phyloP scores from a whole-genome alignment of 2,329 filamentous ascomycete genomes.

The Aspergillus ochraceoroseus region DNA sequence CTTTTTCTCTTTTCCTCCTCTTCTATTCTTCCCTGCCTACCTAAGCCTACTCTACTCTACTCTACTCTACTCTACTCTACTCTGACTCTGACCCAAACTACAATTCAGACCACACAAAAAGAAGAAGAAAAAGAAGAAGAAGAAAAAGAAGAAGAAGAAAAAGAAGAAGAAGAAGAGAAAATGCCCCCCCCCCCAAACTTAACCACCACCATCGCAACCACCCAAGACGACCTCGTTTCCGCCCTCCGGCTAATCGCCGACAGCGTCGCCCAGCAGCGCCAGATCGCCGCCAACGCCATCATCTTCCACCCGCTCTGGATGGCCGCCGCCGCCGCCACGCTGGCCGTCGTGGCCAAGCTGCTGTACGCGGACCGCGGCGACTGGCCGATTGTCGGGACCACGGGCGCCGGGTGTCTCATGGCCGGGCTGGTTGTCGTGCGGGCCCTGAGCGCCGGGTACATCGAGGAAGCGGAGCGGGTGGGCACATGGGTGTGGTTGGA shows the following conservation, averaged over 20 bases:
- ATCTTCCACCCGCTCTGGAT: constrained; percentile 57
- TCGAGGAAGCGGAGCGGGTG: constrained; percentile 42
- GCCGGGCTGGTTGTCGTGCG: constrained; percentile 59
- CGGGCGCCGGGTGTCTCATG: constrained; percentile 57
- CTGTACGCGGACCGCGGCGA: constrained; percentile 34
- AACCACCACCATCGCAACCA: constrained; percentile 33
- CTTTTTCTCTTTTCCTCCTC: too few species aligned
- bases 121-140: not conserved
- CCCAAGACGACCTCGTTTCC: constrained; percentile 58
- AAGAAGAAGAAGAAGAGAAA: not conserved
- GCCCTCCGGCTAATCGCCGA: constrained; percentile 72
- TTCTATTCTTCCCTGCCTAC: too few species aligned
- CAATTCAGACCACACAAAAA: too few species aligned
- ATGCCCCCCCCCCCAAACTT: constrained; percentile 24
- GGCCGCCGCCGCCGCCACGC: constrained; percentile 33
- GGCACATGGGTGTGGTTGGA: constrained; percentile 57
- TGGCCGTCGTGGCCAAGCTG: constrained; percentile 39
- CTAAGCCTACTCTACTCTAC: too few species aligned
- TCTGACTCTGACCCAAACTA: too few species aligned
- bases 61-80: too few species aligned
- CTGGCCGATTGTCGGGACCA: constrained; percentile 4
- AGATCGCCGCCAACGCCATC: constrained; percentile 59
- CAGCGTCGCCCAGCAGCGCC: constrained; percentile 75
- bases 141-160: not conserved
- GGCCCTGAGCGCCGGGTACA: not conserved